Evolutionary conservation across 2,329 filamentous ascomycete species (phyloP).

Genomic region (Diaporthe velutina): DNA sequence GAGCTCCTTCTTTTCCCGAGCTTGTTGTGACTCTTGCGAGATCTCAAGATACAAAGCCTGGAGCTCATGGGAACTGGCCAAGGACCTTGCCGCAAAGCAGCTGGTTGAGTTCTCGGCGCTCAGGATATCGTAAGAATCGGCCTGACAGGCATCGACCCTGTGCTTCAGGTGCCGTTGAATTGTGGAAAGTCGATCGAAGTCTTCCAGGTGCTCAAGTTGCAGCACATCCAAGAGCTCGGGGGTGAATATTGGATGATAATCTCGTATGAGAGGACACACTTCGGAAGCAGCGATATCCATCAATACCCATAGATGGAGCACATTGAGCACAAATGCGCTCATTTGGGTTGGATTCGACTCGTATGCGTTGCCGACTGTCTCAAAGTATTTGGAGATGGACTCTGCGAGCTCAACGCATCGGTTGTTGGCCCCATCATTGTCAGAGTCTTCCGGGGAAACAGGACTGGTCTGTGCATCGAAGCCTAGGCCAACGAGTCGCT

Average conservation of each 20-base stretch:
- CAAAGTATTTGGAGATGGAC: slow-evolving; percentile 52
- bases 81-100: slow-evolving; percentile 61
- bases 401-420: slow-evolving; percentile 46
- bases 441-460: too few species aligned
- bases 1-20: slow-evolving; percentile 43
- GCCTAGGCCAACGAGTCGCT: background rate
- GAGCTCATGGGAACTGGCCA: slow-evolving; percentile 48
- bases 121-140: slow-evolving; percentile 57
- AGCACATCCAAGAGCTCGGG: slow-evolving; percentile 65
- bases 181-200: slow-evolving; percentile 61
- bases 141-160: slow-evolving; percentile 47
- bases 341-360: slow-evolving; percentile 59
- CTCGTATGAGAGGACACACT: slow-evolving; percentile 58
- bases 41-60: slow-evolving; percentile 44
- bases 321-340: slow-evolving; percentile 62
- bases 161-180: slow-evolving; percentile 62
- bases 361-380: slow-evolving; percentile 52
- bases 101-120: slow-evolving; percentile 50
- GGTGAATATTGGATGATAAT: slow-evolving; percentile 65
- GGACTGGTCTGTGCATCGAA: background rate
- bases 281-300: slow-evolving; percentile 63
- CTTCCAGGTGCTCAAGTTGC: slow-evolving; percentile 57
- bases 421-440: background rate
- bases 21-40: slow-evolving; percentile 40
- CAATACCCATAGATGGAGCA: slow-evolving; percentile 68